These are phyloP conservation scores for Metschnikowia borealis DNA, from an alignment of 805 yeast genomes.

Conservation along the genomic window DNA sequence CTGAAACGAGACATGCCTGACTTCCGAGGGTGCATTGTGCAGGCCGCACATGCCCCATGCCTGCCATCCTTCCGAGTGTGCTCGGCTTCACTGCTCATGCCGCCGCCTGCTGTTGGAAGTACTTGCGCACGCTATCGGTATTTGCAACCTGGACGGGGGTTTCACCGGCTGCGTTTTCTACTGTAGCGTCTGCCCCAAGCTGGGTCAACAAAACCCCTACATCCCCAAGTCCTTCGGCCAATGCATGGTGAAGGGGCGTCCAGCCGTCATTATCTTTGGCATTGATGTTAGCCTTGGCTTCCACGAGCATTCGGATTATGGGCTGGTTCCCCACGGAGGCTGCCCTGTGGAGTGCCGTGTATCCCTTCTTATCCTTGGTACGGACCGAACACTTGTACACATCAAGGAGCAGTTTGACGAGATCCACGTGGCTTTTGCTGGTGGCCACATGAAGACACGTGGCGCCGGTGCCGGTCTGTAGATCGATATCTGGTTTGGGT, in stretches of 20 bases:
- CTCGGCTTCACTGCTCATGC: background rate
- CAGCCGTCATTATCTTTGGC: conserved; percentile 69
- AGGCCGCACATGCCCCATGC: conserved; percentile 1
- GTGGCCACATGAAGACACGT: conserved; percentile 76
- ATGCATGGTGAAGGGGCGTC: conserved; percentile 86
- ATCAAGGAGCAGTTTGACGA: conserved; percentile 44
- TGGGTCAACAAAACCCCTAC: conserved; percentile 58
- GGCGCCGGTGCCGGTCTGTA: conserved; percentile 53
- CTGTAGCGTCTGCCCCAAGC: conserved; percentile 61
- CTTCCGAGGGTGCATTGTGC: conserved; percentile 15
- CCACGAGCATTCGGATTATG: conserved; percentile 51
- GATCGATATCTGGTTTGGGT: conserved; percentile 58
- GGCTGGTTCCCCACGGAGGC: conserved; percentile 68
- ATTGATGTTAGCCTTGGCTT: conserved; percentile 58
- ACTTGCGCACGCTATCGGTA: conserved; percentile 28
- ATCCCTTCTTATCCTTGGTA: conserved; percentile 62
- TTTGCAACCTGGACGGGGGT: conserved; percentile 35
- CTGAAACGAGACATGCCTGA: conserved; percentile 12
- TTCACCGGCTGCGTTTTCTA: conserved; percentile 49
- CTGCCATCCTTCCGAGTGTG: background rate
- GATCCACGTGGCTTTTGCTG: conserved; percentile 56
- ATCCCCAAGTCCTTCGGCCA: conserved; percentile 86
- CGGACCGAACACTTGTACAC: conserved; percentile 68
- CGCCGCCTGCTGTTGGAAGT: conserved; percentile 5
- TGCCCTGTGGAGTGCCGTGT: conserved; percentile 76